Evolutionary conservation across 768 basidiomycete genomes (phyloP).

Genomic region (Chiua virens): DNA sequence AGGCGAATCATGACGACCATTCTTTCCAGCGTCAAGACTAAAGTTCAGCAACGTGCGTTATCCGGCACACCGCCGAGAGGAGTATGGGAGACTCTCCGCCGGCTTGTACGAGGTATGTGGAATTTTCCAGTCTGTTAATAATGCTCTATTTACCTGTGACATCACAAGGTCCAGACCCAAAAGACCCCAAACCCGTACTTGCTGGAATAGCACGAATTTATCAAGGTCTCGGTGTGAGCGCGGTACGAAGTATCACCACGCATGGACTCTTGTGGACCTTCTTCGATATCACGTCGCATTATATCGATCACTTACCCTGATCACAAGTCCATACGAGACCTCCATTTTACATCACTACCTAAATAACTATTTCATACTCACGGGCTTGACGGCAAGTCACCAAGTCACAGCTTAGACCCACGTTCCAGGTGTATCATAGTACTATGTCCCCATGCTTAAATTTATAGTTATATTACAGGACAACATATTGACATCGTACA

Average conservation of each 20-base stretch:
- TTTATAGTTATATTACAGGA: conserved; percentile 9
- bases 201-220: conserved; percentile 84
- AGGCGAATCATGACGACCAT: background rate
- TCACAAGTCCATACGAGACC: conserved; percentile 2
- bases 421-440: conserved; percentile 27
- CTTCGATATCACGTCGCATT: conserved; percentile 76
- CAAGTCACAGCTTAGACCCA: conserved; percentile 14
- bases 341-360: background rate
- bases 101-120: conserved; percentile 73
- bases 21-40: conserved; percentile 77
- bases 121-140: background rate
- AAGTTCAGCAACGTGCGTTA: conserved; percentile 90
- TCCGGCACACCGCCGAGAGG: conserved; percentile 75
- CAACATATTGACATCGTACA: conserved; percentile 1
- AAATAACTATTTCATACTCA: conserved; percentile 12
- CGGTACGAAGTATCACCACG: conserved; percentile 87
- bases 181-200: conserved; percentile 71
- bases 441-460: conserved; percentile 10
- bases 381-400: conserved; percentile 4
- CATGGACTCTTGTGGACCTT: conserved; percentile 94
- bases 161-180: conserved; percentile 69
- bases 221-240: conserved; percentile 92
- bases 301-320: conserved; percentile 63
- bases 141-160: conserved; percentile 1
- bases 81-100: conserved; percentile 68